Conservation (phyloP, 805 yeast genomes). For the Suhomyces canberraensis region DNA sequence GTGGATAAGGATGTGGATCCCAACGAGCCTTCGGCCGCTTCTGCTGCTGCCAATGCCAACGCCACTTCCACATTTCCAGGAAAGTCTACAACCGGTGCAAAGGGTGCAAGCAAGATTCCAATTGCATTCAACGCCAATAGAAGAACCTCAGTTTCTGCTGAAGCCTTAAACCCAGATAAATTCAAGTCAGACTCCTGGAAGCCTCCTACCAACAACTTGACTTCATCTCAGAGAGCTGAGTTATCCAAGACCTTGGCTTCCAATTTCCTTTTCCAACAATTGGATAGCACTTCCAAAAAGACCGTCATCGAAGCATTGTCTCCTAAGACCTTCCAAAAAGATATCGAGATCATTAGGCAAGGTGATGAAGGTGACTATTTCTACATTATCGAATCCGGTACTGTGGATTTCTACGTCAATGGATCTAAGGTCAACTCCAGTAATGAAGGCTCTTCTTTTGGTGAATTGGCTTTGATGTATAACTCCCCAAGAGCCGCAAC, state of each 20-base stretch:
- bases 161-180: slow-evolving; percentile 73
- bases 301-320: slow-evolving; percentile 83
- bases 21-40: slow-evolving; percentile 13
- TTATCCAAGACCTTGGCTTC: slow-evolving; percentile 69
- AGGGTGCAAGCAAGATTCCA: slow-evolving; percentile 41
- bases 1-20: slow-evolving; percentile 10
- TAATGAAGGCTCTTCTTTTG: slow-evolving; percentile 89
- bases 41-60: too few relatives aligned
- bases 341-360: slow-evolving; percentile 71
- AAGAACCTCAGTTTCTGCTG: slow-evolving; percentile 89
- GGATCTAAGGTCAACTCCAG: slow-evolving; percentile 66
- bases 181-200: slow-evolving; percentile 67
- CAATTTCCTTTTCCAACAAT: slow-evolving; percentile 80
- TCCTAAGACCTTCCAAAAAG: slow-evolving; percentile 60
- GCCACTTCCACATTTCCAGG: slow-evolving; percentile 17
- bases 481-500: slow-evolving; percentile 98
- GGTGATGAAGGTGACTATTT: slow-evolving; percentile 95
- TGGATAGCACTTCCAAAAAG: slow-evolving; percentile 73
- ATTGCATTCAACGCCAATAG: slow-evolving; percentile 71
- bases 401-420: slow-evolving; percentile 76
- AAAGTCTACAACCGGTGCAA: slow-evolving; percentile 19
- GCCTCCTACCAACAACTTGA: slow-evolving; percentile 65
- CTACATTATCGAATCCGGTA: slow-evolving; percentile 80
- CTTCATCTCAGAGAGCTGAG: slow-evolving; percentile 60
- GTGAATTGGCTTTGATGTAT: slow-evolving; percentile 96